Conservation (phyloP, 805 yeast species). For the Candida berthetii region DNA sequence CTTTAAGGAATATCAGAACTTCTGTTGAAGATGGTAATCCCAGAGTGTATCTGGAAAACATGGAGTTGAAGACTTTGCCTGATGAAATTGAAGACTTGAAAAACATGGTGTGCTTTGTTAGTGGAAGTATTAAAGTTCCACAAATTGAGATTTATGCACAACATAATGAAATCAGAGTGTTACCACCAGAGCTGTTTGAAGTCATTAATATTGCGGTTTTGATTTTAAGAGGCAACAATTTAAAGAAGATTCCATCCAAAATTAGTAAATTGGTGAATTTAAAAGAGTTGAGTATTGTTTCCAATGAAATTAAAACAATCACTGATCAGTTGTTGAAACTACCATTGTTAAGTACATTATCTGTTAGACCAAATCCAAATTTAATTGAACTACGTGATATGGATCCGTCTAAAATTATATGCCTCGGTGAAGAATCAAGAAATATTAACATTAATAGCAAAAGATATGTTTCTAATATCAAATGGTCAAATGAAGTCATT, state of each 20-base stretch:
- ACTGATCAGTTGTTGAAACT: conserved; percentile 50
- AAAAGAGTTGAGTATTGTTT: conserved; percentile 44
- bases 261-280: conserved; percentile 34
- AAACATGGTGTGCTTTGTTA: conserved; percentile 41
- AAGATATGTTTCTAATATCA: conserved; percentile 17
- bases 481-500: conserved; percentile 13
- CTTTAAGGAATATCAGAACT: conserved; percentile 34
- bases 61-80: conserved; percentile 44
- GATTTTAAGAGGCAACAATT: conserved; percentile 43
- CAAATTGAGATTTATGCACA: conserved; percentile 42
- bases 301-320: conserved; percentile 42
- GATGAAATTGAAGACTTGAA: conserved; percentile 53
- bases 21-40: conserved; percentile 43
- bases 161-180: conserved; percentile 38
- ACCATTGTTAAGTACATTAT: conserved; percentile 33
- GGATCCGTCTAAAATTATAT: conserved; percentile 8
- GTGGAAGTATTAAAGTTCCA: conserved; percentile 27
- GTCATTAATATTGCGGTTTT: conserved; percentile 44
- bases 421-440: conserved; percentile 16
- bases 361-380: conserved; percentile 50
- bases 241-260: conserved; percentile 41
- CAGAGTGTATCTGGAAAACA: conserved; percentile 38
- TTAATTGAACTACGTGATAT: conserved; percentile 16
- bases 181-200: conserved; percentile 46
- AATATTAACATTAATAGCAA: conserved; percentile 11